Evolutionary conservation across 805 yeast genomes (phyloP), one percentile per base, ranked within the genome.

Genomic region (Wickerhamomyces sydowiorum): DNA sequence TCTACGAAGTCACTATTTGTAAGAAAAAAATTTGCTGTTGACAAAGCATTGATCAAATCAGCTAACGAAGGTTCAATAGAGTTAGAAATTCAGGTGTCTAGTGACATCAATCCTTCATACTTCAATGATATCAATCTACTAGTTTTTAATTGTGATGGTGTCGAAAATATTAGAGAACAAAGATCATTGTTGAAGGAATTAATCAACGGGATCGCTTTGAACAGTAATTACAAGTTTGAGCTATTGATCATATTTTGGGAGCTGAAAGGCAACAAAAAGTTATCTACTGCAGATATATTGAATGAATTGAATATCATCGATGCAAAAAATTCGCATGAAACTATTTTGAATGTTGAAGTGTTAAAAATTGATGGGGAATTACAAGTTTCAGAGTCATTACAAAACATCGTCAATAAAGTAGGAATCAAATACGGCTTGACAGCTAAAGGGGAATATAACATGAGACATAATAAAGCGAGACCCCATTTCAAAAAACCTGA

Each of bases 171-270:
- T 46, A 42, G 64, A 57, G 30, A 65, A 46, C 52, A 64, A 50
- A 37, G 40, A 20, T 9, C 38, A 5, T 21, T 47, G 8, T 45
- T 68, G 31, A 56, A 53, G n/a, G 66, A 64, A 33, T 41, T 68
- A 15, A 46, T 63, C 2, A 59, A 63, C 21, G 67, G 65, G 4
- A 51, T 64, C 8, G 54, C 66, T 5, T 41, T 64, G 24, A 59
- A 64, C 38, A 57, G 66, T 5, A 63, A 62, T 37, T 57, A 51
- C 29, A 56, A 58, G 37, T 62, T 67, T 40, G 58, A 59, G 24
- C 42, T 67, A 12, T 18, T 67, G 20, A 47, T 69, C 3, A 44
- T 67, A 2, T 66, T 61, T 41, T 68, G 74, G 74, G 70, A 66
- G 31, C 56, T 69, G n/a, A 54, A 62, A 1, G 62, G 61, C 21